phyloP scores from a whole-genome alignment of 331 rosid genomes.

The Spiraea crenata region DNA sequence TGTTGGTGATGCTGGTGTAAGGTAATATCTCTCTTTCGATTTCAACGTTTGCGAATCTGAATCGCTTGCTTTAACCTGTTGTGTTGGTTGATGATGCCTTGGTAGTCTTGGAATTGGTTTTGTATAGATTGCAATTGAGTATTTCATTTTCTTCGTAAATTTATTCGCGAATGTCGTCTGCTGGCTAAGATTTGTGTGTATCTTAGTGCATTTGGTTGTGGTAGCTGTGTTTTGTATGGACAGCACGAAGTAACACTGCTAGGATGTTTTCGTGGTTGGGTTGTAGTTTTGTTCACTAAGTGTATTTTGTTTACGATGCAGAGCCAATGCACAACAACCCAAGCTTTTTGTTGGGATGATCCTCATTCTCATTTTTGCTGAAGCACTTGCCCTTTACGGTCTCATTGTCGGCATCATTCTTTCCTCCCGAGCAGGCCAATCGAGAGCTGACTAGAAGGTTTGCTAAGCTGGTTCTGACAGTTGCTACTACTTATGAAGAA shows the following conservation, averaged over 20 bases:
- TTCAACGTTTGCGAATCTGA: not conserved
- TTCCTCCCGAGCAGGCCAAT: slow-evolving; percentile 65
- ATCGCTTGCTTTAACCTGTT: not conserved
- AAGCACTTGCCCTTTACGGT: slow-evolving; percentile 60
- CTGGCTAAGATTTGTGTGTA: no score
- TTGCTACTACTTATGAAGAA: slow-evolving; percentile 8
- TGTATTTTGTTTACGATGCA: slow-evolving; percentile 11
- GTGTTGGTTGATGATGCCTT: not conserved
- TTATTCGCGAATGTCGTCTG: no score
- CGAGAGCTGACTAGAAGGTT: slow-evolving; percentile 44
- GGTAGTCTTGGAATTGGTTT: not conserved
- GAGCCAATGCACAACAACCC: slow-evolving; percentile 58
- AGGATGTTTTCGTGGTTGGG: not conserved
- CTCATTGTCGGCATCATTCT: slow-evolving; percentile 65
- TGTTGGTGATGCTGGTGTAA: slow-evolving; percentile 67
- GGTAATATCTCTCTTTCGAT: slow-evolving; percentile 22
- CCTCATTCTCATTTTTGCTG: slow-evolving; percentile 54
- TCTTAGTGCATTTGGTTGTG: no score
- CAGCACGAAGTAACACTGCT: no score
- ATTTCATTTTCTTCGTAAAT: no score
- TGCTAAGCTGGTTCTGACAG: not conserved
- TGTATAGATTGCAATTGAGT: not conserved
- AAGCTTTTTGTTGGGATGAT: slow-evolving; percentile 66
- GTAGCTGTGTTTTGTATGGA: no score
- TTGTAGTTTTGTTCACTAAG: not conserved